Evolutionary conservation across 1,139 yeast genomes (phyloP).

Genomic region (Sporopachydermia cereana): DNA sequence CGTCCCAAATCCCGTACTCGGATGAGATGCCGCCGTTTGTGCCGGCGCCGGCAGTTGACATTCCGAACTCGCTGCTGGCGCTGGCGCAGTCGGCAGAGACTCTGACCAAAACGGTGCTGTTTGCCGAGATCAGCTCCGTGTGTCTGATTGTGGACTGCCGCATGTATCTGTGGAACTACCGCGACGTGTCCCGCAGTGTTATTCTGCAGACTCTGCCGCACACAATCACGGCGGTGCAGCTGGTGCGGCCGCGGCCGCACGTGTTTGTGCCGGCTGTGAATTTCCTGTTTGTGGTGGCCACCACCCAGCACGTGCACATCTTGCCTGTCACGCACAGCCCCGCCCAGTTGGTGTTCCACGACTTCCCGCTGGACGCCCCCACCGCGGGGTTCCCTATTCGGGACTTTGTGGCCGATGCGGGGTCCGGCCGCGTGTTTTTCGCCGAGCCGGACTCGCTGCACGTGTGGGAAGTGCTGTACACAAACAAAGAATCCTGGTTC

Average conservation of each 20-base stretch:
- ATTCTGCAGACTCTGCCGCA: slow-evolving; percentile 24
- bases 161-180: background rate
- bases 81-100: slow-evolving; percentile 4
- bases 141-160: slow-evolving; percentile 1
- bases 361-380: slow-evolving; percentile 74
- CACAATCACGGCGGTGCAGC: slow-evolving; percentile 61
- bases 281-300: slow-evolving; percentile 63
- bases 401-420: slow-evolving; percentile 45
- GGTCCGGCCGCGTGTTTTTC: slow-evolving; percentile 73
- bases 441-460: slow-evolving; percentile 72
- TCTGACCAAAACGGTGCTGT: background rate
- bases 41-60: background rate
- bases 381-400: slow-evolving; percentile 68
- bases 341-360: slow-evolving; percentile 57
- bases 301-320: slow-evolving; percentile 69
- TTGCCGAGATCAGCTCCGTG: background rate
- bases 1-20: slow-evolving; percentile 3
- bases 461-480: slow-evolving; percentile 80
- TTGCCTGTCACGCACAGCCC: slow-evolving; percentile 54
- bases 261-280: slow-evolving; percentile 72
- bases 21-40: slow-evolving; percentile 3
- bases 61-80: background rate
- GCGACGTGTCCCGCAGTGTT: background rate
- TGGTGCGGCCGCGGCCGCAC: slow-evolving; percentile 70
- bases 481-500: slow-evolving; percentile 83